phyloP scores from a whole-genome alignment of 2,329 filamentous ascomycete genomes.

The Alternaria longipes region DNA sequence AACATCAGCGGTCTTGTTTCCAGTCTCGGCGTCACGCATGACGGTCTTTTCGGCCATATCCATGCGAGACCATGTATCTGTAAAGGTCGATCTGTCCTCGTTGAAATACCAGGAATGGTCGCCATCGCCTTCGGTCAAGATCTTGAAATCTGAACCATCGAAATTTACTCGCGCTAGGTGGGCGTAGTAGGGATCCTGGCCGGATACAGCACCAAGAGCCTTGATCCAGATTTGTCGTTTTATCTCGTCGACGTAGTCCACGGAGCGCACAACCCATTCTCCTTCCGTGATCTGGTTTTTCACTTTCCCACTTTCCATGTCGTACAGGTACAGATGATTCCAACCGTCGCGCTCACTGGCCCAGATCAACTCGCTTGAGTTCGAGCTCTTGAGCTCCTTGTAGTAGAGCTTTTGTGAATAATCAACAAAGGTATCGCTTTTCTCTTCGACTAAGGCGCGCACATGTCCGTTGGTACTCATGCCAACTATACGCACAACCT shows the following conservation, averaged over 20 bases:
- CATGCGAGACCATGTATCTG: conserved; percentile 39
- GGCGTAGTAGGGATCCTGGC: conserved; percentile 29
- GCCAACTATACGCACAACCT: conserved; percentile 33
- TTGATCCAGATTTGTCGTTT: conserved; percentile 35
- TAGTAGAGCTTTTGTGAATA: conserved; percentile 30
- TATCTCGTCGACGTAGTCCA: conserved; percentile 35
- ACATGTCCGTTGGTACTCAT: conserved; percentile 32
- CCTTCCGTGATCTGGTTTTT: conserved; percentile 51
- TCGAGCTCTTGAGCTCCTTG: conserved; percentile 15
- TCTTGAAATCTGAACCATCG: conserved; percentile 36
- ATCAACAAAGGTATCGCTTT: conserved; percentile 35
- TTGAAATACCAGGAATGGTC: conserved; percentile 17
- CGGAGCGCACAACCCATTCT: conserved; percentile 43
- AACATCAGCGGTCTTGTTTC: conserved; percentile 26
- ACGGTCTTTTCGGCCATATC: conserved; percentile 34
- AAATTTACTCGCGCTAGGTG: conserved; percentile 40
- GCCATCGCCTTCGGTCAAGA: conserved; percentile 37
- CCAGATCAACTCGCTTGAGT: conserved; percentile 35
- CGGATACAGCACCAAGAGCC: conserved; percentile 30
- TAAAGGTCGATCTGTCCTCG: conserved; percentile 27
- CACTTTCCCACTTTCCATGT: conserved; percentile 47
- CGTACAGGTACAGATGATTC: conserved; percentile 42
- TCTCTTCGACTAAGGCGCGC: conserved; percentile 35
- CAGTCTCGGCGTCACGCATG: conserved; percentile 24
- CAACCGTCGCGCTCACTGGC: conserved; percentile 39